phyloP scores from a whole-genome alignment of 148 eudicot genomes.

The Heliosperma pusillum region DNA sequence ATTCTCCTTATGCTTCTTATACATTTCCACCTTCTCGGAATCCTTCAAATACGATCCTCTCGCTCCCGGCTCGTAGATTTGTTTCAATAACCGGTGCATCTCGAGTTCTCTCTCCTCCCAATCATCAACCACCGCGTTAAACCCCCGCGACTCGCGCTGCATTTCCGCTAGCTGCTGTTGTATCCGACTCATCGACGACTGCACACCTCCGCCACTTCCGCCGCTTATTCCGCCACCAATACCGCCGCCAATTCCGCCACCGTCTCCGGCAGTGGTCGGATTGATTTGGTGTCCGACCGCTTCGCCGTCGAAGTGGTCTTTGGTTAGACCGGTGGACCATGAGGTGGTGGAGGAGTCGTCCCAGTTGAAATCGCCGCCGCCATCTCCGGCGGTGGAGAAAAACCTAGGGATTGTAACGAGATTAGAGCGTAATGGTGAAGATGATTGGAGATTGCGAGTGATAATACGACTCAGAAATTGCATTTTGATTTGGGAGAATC shows the following conservation, averaged over 20 bases:
- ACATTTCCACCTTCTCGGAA: slow-evolving; percentile 89
- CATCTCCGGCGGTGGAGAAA: slow-evolving; percentile 25
- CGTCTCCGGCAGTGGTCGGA: not conserved
- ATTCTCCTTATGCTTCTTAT: slow-evolving; percentile 69
- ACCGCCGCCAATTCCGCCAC: slow-evolving; percentile 26
- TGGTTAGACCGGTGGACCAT: slow-evolving; percentile 86
- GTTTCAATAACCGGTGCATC: slow-evolving; percentile 50
- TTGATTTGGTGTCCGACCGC: slow-evolving; percentile 52
- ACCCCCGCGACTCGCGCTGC: slow-evolving; percentile 29
- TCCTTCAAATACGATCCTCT: slow-evolving; percentile 81
- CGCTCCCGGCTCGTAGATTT: slow-evolving; percentile 84
- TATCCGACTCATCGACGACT: not conserved
- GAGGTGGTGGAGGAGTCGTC: slow-evolving; percentile 40
- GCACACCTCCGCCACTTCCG: not conserved
- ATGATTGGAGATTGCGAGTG: slow-evolving; percentile 17
- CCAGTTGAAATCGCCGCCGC: slow-evolving; percentile 33
- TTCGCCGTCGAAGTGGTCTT: slow-evolving; percentile 78
- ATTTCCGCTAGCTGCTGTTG: slow-evolving; percentile 16
- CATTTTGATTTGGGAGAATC: slow-evolving; percentile 30
- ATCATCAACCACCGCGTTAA: slow-evolving; percentile 26
- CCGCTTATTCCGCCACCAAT: not conserved
- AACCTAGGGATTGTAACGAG: slow-evolving; percentile 26
- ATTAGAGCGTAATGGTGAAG: slow-evolving; percentile 1
- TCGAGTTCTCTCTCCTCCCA: slow-evolving; percentile 51
- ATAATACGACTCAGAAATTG: slow-evolving; percentile 34